Evolutionary conservation across 2,329 filamentous ascomycete species (phyloP).

Genomic region (Talaromyces verruculosus): DNA sequence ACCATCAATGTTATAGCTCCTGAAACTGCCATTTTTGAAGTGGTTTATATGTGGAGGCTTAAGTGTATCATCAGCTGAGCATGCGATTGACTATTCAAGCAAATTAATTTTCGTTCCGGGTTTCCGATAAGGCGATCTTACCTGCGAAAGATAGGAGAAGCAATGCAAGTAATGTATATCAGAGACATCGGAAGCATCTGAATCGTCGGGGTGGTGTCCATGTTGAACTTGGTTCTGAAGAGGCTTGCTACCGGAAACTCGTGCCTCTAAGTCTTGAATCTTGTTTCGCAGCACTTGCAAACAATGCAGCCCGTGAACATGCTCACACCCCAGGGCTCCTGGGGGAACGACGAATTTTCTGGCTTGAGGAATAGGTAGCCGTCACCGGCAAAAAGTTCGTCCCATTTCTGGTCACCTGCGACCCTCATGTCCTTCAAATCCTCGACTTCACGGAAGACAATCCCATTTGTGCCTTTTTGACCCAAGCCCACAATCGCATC

Average conservation of each 20-base stretch:
- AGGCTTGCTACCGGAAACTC: background rate
- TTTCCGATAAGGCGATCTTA: background rate
- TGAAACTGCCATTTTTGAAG: slow-evolving; percentile 4
- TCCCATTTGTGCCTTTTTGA: background rate
- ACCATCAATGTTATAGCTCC: slow-evolving; percentile 17
- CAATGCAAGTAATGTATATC: slow-evolving; percentile 19
- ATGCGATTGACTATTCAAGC: slow-evolving; percentile 11
- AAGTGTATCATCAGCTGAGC: slow-evolving; percentile 16
- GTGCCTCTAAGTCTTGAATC: slow-evolving; percentile 8
- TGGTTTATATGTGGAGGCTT: slow-evolving; percentile 13
- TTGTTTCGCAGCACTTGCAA: slow-evolving; percentile 16
- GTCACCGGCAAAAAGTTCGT: background rate
- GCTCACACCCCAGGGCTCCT: slow-evolving; percentile 19
- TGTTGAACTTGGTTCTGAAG: background rate
- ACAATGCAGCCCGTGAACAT: slow-evolving; percentile 22
- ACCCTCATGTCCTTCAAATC: slow-evolving; percentile 10
- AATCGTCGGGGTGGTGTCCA: background rate
- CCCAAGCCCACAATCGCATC: background rate
- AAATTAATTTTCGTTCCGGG: background rate
- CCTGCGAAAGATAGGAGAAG: slow-evolving; percentile 21
- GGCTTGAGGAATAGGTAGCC: slow-evolving; percentile 10
- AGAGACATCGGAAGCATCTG: background rate
- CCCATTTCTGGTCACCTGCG: slow-evolving; percentile 14
- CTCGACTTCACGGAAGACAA: slow-evolving; percentile 5
- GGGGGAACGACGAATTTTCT: background rate